These are phyloP conservation scores for Boletus bicolor DNA, from an alignment of 768 basidiomycete species.

Conservation along the genomic window DNA sequence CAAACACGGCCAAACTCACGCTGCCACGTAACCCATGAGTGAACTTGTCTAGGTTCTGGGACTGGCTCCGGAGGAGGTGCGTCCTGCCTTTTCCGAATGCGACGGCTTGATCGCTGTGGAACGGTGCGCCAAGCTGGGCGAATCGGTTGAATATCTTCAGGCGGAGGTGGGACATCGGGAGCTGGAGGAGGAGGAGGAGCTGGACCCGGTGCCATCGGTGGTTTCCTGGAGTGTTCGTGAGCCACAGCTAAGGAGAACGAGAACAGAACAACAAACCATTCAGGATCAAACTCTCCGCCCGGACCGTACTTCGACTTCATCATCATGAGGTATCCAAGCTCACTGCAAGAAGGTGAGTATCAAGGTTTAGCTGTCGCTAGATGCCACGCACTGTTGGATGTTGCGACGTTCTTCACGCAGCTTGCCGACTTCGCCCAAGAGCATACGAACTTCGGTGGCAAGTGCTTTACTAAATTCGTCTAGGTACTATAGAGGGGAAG, in stretches of 20 bases:
- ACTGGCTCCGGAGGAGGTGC: constrained; percentile 32
- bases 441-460: constrained; percentile 78
- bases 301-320: constrained; percentile 76
- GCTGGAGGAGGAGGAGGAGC: constrained; percentile 45
- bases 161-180: constrained; percentile 40
- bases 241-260: neutral
- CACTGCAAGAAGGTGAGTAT: constrained; percentile 40
- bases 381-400: constrained; percentile 65
- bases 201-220: constrained; percentile 36
- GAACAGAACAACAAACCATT: constrained; percentile 51
- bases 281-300: constrained; percentile 82
- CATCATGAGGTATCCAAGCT: constrained; percentile 68
- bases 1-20: constrained; percentile 44
- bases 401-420: constrained; percentile 75
- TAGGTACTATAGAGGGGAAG: constrained; percentile 53
- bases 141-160: constrained; percentile 41
- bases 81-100: constrained; percentile 43
- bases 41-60: constrained; percentile 40
- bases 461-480: constrained; percentile 86
- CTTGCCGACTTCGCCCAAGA: constrained; percentile 80
- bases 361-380: neutral
- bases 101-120: constrained; percentile 35
- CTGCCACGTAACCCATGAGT: constrained; percentile 65
- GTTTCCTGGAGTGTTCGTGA: constrained; percentile 38
- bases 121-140: constrained; percentile 65